Evolutionary conservation across 2,329 filamentous ascomycete genomes (phyloP), one percentile per base, ranked within the genome.

Genomic region (Phyllosticta capitalensis): DNA sequence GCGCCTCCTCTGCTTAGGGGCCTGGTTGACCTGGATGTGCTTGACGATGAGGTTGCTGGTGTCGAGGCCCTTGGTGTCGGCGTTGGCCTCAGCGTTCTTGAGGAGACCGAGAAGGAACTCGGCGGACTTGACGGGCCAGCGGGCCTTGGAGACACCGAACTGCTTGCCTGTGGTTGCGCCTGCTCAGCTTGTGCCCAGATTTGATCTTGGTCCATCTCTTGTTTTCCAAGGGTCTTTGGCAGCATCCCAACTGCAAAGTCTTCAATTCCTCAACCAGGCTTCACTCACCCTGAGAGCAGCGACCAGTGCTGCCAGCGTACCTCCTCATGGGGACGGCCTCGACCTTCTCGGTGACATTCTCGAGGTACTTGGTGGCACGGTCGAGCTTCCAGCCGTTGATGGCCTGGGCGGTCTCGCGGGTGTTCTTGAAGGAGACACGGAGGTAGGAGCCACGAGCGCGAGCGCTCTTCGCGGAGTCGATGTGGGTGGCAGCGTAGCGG

Each of bases 11-110:
- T 97, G 92, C 88, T 97, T 97, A 74, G 94, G 94, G 71, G 94
- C 95, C 85, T 99, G 94, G 90, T 99, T 99, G 85, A 99, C 94
- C 84, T 99, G 94, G 82, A 99, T 99, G 89, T 96, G 95, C 90
- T 96, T 96, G 82, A 99, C 89, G 76, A 97, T 81, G 76, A 99
- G 84, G 85, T 95, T 95, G 81, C 87, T 87, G 76, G 92, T 97
- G 81, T 99, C 78, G 61, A 79, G 72, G 9, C 81, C 81, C 64
- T 75, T 72, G 64, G 72, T 72, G 65, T 77, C 75, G 67, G 75
- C 72, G 62, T 76, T 75, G 66, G 72, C 71, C 66, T 77, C 75
- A 62, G 72, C 73, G 67, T 77, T 74, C 69, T 75, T 76, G 63
- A 99, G 89, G 72, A 99, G 90, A 76, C 88, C 89, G 79, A 96